Base-by-base conservation (phyloP, 192 early-diverging fungal genomes). In the Martensiomyces pterosporus region DNA sequence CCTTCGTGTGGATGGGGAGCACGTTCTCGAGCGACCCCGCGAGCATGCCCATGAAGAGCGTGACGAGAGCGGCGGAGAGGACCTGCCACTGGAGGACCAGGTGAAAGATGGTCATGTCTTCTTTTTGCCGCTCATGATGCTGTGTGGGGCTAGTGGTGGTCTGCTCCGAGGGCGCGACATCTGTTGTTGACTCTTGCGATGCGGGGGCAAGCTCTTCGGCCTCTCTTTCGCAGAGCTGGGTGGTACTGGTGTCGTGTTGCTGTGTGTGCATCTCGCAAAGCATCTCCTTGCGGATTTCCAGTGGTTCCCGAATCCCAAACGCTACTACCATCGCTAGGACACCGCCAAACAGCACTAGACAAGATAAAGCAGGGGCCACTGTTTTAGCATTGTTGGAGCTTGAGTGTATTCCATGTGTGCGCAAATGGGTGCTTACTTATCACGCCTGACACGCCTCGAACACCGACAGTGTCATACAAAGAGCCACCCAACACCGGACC, bases 61-160 rank as follows among this genome's bases (percentile, higher is more conserved):
- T 60, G 9, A 44, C 56, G 2, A 72, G 47, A 2, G 61, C 64
- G 34, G 68, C 60, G 5, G 57, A 52, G 9, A 72, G 37, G 0
- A 72, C 69, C 23, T 60, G 69, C 69, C 69, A 72, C 22, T 72
- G 62, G 18, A 63, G 38, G n/a, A 57, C 39, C 2, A 72, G 54
- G 29, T 34, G 56, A 60, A 60, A 72, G 1, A 64, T 16, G 8
- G 61, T 48, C 52, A 72, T 72, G 19, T 42, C n/a, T n/a, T n/a
- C n/a, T n/a, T n/a, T n/a, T n/a, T n/a, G n/a, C n/a, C n/a, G n/a
- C n/a, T n/a, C n/a, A n/a, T n/a, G n/a, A n/a, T n/a, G n/a, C n/a
- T n/a, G n/a, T n/a, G n/a, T n/a, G n/a, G n/a, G n/a, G n/a, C n/a
- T n/a, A n/a, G n/a, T n/a, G n/a, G n/a, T n/a, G n/a, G n/a, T n/a